Conservation (phyloP, 352 stramenopile species). For the Plasmopara muralis region DNA sequence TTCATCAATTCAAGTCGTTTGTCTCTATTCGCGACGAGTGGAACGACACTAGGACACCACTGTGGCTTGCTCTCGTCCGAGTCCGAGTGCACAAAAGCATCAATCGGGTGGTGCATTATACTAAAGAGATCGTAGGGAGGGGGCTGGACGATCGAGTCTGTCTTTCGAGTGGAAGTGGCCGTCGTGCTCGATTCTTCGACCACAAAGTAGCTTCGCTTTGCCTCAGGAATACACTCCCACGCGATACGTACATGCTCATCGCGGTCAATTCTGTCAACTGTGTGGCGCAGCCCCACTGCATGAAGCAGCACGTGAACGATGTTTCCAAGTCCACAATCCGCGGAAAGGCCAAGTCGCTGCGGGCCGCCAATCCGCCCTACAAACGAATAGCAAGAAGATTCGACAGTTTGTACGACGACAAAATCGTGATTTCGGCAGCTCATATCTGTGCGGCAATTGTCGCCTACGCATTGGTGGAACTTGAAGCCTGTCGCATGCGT, state of each 20-base stretch:
- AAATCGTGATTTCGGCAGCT: conserved; percentile 46
- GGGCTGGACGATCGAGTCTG: conserved; percentile 11
- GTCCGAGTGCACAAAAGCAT: conserved; percentile 56
- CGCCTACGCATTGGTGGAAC: conserved; percentile 45
- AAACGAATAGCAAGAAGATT: conserved; percentile 72
- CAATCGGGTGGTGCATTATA: conserved; percentile 74
- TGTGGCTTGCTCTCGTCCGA: conserved; percentile 18
- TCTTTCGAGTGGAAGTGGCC: conserved; percentile 9
- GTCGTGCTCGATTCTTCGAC: conserved; percentile 38
- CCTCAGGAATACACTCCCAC: conserved; percentile 69
- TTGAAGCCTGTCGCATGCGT: conserved; percentile 52
- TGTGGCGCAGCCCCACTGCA: conserved; percentile 60
- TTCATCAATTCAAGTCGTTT: conserved; percentile 51
- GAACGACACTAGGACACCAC: conserved; percentile 69
- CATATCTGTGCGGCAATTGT: conserved; percentile 39
- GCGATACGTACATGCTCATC: conserved; percentile 72
- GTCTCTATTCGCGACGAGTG: conserved; percentile 40
- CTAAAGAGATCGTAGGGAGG: conserved; percentile 78
- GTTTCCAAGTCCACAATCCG: conserved; percentile 66
- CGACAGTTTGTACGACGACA: conserved; percentile 42
- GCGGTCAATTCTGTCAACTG: conserved; percentile 60
- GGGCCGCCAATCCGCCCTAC: conserved; percentile 64
- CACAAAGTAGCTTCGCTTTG: conserved; percentile 61
- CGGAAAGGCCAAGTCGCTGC: conserved; percentile 59
- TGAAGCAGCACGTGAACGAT: conserved; percentile 77